Conservation (phyloP, 2,329 filamentous ascomycete genomes). For the Aspergillus tamarii region DNA sequence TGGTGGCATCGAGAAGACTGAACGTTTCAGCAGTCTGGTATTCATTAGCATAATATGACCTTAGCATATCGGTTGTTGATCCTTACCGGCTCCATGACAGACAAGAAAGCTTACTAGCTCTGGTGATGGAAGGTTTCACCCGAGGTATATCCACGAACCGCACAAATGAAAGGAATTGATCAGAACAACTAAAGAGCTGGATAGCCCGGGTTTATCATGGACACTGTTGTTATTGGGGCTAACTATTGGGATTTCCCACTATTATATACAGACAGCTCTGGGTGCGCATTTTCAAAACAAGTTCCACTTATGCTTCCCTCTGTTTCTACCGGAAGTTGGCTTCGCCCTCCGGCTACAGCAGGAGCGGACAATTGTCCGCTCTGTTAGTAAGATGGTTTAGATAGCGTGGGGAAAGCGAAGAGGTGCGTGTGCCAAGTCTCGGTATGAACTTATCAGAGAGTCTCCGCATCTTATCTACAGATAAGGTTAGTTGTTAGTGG, state of each 20-base stretch:
- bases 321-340: neutral
- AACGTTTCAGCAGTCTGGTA: slow-evolving; percentile 12
- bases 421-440: neutral
- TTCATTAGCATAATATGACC: neutral
- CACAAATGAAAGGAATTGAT: neutral
- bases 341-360: neutral
- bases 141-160: neutral
- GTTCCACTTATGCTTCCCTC: neutral
- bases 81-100: neutral
- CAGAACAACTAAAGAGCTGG: neutral
- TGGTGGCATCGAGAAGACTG: slow-evolving; percentile 52
- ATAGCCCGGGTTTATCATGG: neutral
- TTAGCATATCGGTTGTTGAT: neutral
- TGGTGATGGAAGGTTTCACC: neutral
- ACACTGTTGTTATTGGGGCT: neutral
- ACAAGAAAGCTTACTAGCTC: neutral
- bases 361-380: slow-evolving; percentile 12
- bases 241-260: neutral
- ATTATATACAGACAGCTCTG: neutral
- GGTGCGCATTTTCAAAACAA: neutral
- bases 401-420: neutral
- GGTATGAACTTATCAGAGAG: too few relatives aligned
- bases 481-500: neutral
- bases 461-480: neutral
- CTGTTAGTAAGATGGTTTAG: neutral